Percentiles rank a stretch among this genome's conserved stretches.
Conservation (phyloP, 2,329 filamentous ascomycete species). For the Alternaria gansuensis region DNA sequence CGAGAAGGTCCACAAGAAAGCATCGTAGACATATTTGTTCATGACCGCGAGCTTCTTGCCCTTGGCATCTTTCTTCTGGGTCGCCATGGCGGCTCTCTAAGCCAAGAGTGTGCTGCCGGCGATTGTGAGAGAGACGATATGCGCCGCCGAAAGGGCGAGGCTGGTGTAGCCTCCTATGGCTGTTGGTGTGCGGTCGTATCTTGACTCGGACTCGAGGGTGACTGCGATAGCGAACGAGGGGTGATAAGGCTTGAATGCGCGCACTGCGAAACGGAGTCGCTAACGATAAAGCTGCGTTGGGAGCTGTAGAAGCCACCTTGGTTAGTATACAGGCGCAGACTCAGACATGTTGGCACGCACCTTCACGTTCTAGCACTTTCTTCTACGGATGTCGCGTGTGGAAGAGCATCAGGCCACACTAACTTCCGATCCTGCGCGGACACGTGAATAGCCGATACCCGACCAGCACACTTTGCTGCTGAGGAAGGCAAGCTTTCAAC, state of each 20-base stretch:
- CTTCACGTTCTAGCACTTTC: constrained; percentile 16
- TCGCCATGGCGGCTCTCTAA: constrained; percentile 25
- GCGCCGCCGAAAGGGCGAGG: constrained; percentile 2
- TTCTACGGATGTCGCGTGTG: constrained; percentile 19
- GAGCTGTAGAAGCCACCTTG: background rate
- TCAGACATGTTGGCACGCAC: constrained; percentile 20
- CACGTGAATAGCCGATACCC: constrained; percentile 32
- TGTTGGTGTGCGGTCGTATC: constrained; percentile 18
- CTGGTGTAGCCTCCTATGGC: constrained; percentile 18
- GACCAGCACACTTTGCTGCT: constrained; percentile 20
- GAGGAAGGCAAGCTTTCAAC: constrained; percentile 21
- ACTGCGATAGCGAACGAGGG: constrained; percentile 27
- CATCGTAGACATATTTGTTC: constrained; percentile 78
- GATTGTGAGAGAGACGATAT: background rate
- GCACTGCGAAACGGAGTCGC: constrained; percentile 21
- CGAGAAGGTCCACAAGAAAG: constrained; percentile 78
- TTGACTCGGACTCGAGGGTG: constrained; percentile 17
- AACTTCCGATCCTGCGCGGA: constrained; percentile 1
- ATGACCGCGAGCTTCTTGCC: constrained; percentile 60
- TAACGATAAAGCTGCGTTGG: constrained; percentile 1
- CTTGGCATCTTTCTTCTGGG: constrained; percentile 29
- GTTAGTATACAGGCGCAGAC: constrained; percentile 5
- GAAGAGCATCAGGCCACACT: constrained; percentile 30
- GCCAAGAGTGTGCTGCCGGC: constrained; percentile 4
- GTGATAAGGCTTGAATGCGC: constrained; percentile 22